Percentiles rank a stretch among this genome's conserved stretches.
Conservation (phyloP, 169 alveolate species). For the Sarcocystis neurona region DNA sequence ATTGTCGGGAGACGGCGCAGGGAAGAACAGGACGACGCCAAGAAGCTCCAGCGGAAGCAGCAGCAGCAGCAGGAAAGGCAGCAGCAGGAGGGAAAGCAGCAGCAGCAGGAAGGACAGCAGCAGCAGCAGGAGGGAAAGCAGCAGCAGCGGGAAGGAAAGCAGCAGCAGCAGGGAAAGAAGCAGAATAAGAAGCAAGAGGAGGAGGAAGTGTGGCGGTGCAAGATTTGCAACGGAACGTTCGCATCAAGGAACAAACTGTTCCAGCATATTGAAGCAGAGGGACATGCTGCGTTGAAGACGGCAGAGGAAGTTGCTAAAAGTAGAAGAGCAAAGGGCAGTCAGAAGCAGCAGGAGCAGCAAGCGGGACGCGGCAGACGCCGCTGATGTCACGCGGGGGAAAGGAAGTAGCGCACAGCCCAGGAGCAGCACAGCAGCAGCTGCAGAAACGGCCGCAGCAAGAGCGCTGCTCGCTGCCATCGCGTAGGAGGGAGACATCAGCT, state of each 20-base stretch:
- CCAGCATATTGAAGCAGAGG: slow-evolving; percentile 44
- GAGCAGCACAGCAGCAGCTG: too few relatives aligned
- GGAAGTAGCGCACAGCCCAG: too few relatives aligned
- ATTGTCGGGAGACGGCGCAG: background rate
- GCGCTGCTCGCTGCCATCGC: too few relatives aligned
- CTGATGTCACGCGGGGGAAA: background rate
- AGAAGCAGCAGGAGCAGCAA: background rate
- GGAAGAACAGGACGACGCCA: background rate
- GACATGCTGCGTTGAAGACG: slow-evolving; percentile 51
- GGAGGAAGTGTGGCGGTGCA: slow-evolving; percentile 16
- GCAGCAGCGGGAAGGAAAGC: background rate
- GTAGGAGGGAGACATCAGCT: too few relatives aligned
- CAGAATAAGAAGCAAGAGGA: background rate
- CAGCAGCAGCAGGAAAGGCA: background rate
- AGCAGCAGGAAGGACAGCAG: background rate
- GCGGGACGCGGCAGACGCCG: background rate
- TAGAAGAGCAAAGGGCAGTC: background rate
- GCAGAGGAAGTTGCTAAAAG: background rate
- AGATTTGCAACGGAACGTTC: slow-evolving; percentile 25
- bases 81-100: background rate
- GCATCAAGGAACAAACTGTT: slow-evolving; percentile 24
- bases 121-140: background rate
- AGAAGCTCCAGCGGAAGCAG: background rate
- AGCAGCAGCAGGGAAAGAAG: background rate
- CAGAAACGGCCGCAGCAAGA: too few relatives aligned